phyloP scores from a whole-genome alignment of 129 eudicot genomes.

The Ambrosia artemisiifolia region DNA sequence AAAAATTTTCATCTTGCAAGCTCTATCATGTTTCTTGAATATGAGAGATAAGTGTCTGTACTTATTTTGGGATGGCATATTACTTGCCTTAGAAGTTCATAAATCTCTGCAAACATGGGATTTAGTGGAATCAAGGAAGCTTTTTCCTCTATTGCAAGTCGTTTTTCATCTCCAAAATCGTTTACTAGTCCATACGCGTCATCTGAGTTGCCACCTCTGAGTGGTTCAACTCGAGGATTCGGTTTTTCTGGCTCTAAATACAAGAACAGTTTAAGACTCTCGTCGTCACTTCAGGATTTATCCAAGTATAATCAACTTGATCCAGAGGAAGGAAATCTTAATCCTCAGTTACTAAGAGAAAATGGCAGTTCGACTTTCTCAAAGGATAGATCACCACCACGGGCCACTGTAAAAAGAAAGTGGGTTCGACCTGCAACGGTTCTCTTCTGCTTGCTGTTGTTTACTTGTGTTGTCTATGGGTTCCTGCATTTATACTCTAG shows the following conservation, averaged over 20 bases:
- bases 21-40: slow-evolving; percentile 19
- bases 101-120: slow-evolving; percentile 47
- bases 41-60: slow-evolving; percentile 15
- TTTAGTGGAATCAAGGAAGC: slow-evolving; percentile 52
- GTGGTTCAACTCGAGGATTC: slow-evolving; percentile 44
- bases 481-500: slow-evolving; percentile 44
- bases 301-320: slow-evolving; percentile 62
- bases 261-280: slow-evolving; percentile 58
- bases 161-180: slow-evolving; percentile 46
- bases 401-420: slow-evolving; percentile 45
- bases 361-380: slow-evolving; percentile 57
- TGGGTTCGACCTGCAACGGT: slow-evolving; percentile 48
- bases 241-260: slow-evolving; percentile 41
- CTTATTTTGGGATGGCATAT: slow-evolving; percentile 24
- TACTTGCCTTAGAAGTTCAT: slow-evolving; percentile 11
- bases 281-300: slow-evolving; percentile 94
- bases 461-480: slow-evolving; percentile 43
- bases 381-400: slow-evolving; percentile 58
- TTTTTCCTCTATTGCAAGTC: slow-evolving; percentile 51
- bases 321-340: slow-evolving; percentile 55
- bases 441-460: slow-evolving; percentile 52
- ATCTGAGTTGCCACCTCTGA: slow-evolving; percentile 65
- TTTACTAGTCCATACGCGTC: slow-evolving; percentile 38
- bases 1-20: slow-evolving; percentile 12
- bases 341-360: slow-evolving; percentile 38